Evolutionary conservation across 2,329 filamentous ascomycete species (phyloP).

Genomic region (Cadophora luteo-olivacea): DNA sequence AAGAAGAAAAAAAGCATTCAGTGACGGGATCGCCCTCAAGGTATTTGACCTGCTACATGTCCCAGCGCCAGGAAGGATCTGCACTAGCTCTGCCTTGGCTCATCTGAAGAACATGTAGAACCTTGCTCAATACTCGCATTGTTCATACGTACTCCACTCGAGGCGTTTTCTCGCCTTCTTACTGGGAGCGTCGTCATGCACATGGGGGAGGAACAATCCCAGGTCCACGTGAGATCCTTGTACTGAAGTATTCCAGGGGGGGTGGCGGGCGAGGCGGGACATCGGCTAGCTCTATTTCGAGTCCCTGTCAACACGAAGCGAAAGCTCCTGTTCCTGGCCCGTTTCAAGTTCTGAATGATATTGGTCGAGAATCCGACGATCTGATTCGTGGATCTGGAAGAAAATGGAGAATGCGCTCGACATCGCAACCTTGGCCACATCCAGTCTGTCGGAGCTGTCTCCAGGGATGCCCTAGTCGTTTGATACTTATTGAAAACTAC

Average conservation of each 20-base stretch:
- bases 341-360: conserved; percentile 6
- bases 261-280: neutral
- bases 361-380: neutral
- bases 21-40: conserved; percentile 16
- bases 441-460: conserved; percentile 9
- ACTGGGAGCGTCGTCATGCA: conserved; percentile 23
- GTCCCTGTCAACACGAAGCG: conserved; percentile 15
- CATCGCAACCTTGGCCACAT: neutral
- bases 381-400: conserved; percentile 9
- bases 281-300: conserved; percentile 17
- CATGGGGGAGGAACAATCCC: conserved; percentile 1
- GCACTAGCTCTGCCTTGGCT: conserved; percentile 7
- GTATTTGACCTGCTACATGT: conserved; percentile 22
- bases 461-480: conserved; percentile 17
- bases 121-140: conserved; percentile 13
- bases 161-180: neutral
- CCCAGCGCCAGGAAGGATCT: conserved; percentile 13
- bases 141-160: neutral
- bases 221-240: conserved; percentile 22
- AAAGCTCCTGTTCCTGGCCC: conserved; percentile 10
- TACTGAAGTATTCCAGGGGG: neutral
- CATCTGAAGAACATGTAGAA: conserved; percentile 14
- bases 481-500: conserved; percentile 17
- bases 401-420: neutral
- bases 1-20: conserved; percentile 11